Percentiles rank a stretch among this genome's conserved stretches.
These are phyloP conservation scores for Paecilomyces fulvus DNA, from an alignment of 2,329 filamentous ascomycete genomes.

Conservation along the genomic window DNA sequence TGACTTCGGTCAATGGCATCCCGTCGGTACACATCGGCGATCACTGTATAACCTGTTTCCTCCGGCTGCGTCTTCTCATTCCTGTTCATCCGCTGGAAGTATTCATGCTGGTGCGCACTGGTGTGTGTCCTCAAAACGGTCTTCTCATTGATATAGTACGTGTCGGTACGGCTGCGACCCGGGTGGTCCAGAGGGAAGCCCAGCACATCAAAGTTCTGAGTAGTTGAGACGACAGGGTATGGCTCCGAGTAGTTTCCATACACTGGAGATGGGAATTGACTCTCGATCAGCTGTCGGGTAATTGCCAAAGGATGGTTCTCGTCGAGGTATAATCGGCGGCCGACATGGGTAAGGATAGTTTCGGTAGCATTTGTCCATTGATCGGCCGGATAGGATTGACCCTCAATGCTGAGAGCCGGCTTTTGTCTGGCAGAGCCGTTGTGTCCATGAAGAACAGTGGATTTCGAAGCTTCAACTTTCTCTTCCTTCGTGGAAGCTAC, in stretches of 20 bases:
- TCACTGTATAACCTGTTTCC: slow-evolving; percentile 72
- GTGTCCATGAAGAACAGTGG: slow-evolving; percentile 3
- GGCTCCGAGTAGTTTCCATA: slow-evolving; percentile 72
- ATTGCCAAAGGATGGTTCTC: slow-evolving; percentile 83
- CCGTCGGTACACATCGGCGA: slow-evolving; percentile 87
- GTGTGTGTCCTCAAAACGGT: slow-evolving; percentile 90
- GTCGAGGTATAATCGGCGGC: slow-evolving; percentile 78
- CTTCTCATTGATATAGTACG: slow-evolving; percentile 83
- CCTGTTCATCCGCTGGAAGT: slow-evolving; percentile 57
- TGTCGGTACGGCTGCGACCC: slow-evolving; percentile 79
- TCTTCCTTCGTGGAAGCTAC: slow-evolving; percentile 15
- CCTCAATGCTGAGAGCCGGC: slow-evolving; percentile 49
- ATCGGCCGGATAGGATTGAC: slow-evolving; percentile 58
- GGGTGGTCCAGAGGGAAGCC: slow-evolving; percentile 84
- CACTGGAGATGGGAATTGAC: slow-evolving; percentile 64
- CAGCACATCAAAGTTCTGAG: slow-evolving; percentile 93
- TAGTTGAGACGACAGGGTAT: slow-evolving; percentile 72
- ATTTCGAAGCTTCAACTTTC: slow-evolving; percentile 2
- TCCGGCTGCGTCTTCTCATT: slow-evolving; percentile 26
- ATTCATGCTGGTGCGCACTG: slow-evolving; percentile 83
- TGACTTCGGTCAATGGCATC: slow-evolving; percentile 93
- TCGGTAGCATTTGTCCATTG: slow-evolving; percentile 76
- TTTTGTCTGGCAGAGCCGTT: slow-evolving; percentile 9
- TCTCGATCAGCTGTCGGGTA: slow-evolving; percentile 86
- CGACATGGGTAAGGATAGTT: slow-evolving; percentile 65